A percentile compares a stretch with the other conserved stretches of the same genome.
These are phyloP conservation scores for Anacardium occidentale DNA, from an alignment of 345 rosid species.

Conservation along the genomic window DNA sequence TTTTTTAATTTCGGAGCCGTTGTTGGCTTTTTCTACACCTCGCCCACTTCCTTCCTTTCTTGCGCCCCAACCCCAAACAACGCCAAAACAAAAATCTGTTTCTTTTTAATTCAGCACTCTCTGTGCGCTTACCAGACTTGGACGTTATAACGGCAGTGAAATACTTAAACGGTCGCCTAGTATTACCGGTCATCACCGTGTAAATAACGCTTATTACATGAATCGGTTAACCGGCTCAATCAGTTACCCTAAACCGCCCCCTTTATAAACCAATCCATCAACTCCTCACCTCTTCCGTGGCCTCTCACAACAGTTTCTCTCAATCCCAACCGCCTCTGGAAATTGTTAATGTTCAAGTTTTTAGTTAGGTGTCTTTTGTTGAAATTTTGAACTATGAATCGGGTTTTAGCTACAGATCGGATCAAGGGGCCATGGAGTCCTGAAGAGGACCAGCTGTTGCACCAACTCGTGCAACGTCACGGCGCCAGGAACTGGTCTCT, in stretches of 20 bases:
- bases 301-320: not conserved
- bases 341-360: not conserved
- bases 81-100: not conserved
- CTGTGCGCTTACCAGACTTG: not conserved
- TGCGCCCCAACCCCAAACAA: not conserved
- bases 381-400: not conserved
- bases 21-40: constrained; percentile 36
- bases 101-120: not conserved
- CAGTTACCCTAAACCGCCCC: constrained; percentile 23
- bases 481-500: constrained; percentile 61
- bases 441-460: constrained; percentile 52
- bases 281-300: not conserved
- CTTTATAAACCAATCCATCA: constrained; percentile 15
- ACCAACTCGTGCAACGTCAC: constrained; percentile 38
- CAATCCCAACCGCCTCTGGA: too few species aligned
- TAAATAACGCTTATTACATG: constrained; percentile 4
- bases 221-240: constrained; percentile 24
- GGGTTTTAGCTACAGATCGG: constrained; percentile 23
- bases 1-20: constrained; percentile 22
- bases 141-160: constrained; percentile 27
- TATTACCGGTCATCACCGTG: constrained; percentile 17
- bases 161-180: constrained; percentile 28
- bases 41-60: constrained; percentile 12
- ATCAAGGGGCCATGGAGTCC: constrained; percentile 61
- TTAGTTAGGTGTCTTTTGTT: not conserved